These are phyloP conservation scores for Trametes pubescens DNA, from an alignment of 1,284 basidiomycete genomes.

Conservation along the genomic window DNA sequence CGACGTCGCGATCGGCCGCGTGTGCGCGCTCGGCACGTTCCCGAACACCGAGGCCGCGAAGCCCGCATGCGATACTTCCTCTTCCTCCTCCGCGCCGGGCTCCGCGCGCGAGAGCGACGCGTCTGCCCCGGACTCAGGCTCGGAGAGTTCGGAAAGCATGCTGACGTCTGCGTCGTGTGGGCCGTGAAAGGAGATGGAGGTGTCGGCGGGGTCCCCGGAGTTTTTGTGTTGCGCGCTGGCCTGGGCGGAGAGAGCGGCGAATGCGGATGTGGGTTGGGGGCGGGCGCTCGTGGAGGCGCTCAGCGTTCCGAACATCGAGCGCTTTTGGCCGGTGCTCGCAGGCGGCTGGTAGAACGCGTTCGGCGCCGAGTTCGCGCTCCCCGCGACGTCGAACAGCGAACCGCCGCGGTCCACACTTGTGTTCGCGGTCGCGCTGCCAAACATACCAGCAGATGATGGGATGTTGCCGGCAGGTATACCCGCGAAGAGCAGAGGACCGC, in stretches of 20 bases:
- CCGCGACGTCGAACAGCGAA: conserved; percentile 55
- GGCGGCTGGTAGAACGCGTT: conserved; percentile 72
- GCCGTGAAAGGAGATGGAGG: conserved; percentile 29
- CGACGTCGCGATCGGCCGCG: conserved; percentile 19
- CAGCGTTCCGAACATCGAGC: conserved; percentile 25
- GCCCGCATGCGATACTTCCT: conserved; percentile 27
- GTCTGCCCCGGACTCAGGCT: conserved; percentile 21
- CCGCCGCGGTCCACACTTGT: conserved; percentile 29
- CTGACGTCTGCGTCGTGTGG: conserved; percentile 33
- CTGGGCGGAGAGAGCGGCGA: conserved; percentile 26
- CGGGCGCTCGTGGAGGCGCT: conserved; percentile 5
- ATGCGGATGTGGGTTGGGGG: conserved; percentile 26
- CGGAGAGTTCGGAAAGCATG: conserved; percentile 33
- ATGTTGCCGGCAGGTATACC: conserved; percentile 5
- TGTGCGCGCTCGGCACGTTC: conserved; percentile 11
- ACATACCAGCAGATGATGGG: conserved; percentile 1
- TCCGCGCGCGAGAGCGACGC: conserved; percentile 18
- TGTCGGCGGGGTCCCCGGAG: conserved; percentile 13
- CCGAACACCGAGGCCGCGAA: conserved; percentile 35
- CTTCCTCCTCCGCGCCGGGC: conserved; percentile 16
- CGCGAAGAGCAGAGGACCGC: conserved; percentile 23
- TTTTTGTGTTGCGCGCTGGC: conserved; percentile 3
- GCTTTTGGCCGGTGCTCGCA: conserved; percentile 34
- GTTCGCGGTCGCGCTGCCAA: conserved; percentile 26
- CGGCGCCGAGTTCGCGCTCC: conserved; percentile 55